Evolutionary conservation across 1,139 yeast species (phyloP).

Genomic region (Blastobotrys apis): DNA sequence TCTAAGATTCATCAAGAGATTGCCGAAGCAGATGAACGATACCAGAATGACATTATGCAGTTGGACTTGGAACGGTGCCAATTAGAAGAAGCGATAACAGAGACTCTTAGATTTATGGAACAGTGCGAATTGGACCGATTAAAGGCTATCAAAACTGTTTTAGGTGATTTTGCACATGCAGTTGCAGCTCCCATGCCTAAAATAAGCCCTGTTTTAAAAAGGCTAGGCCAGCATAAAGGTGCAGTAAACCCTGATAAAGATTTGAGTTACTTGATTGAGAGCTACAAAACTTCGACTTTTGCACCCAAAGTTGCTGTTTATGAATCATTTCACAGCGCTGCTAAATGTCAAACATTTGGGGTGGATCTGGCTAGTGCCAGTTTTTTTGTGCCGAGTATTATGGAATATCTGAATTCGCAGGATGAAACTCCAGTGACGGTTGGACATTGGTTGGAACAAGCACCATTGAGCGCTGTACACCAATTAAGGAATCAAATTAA

Average conservation of each 20-base stretch:
- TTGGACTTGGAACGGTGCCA: conserved; percentile 64
- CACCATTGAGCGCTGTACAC: conserved; percentile 61
- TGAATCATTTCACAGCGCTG: conserved; percentile 58
- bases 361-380: conserved; percentile 70
- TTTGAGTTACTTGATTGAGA: conserved; percentile 53
- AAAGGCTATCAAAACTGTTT: conserved; percentile 60
- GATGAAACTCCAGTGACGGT: conserved; percentile 56
- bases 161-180: conserved; percentile 58
- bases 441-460: conserved; percentile 39
- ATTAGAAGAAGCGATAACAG: conserved; percentile 63
- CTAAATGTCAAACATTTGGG: conserved; percentile 73
- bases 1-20: conserved; percentile 26
- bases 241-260: conserved; percentile 62
- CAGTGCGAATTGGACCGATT: conserved; percentile 72
- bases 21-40: conserved; percentile 48
- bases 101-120: conserved; percentile 65
- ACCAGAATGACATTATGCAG: conserved; percentile 50
- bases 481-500: conserved; percentile 58
- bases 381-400: conserved; percentile 53
- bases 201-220: conserved; percentile 34
- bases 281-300: conserved; percentile 65
- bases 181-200: conserved; percentile 42
- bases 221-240: conserved; percentile 51
- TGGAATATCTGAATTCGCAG: conserved; percentile 58
- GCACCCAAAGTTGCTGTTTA: conserved; percentile 66